A percentile compares a stretch with the other conserved stretches of the same genome.
phyloP scores from a whole-genome alignment of 179 eudicot species.

The Actinidia arguta region DNA sequence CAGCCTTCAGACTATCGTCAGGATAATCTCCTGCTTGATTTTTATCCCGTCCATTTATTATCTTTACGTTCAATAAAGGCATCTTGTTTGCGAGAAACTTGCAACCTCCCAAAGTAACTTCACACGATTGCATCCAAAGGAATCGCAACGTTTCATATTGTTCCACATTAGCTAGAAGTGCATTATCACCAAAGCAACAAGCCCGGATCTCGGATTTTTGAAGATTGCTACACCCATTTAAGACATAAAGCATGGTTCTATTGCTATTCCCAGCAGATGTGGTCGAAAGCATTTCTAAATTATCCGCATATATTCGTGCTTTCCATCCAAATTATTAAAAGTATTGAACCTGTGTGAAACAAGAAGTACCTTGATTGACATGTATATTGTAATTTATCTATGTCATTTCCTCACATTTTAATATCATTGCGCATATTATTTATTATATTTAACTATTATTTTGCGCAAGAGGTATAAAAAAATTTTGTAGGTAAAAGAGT shows the following conservation, averaged over 20 bases:
- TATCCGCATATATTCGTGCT: conserved; percentile 76
- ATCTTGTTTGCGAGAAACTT: conserved; percentile 62
- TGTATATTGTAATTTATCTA: too few relatives aligned
- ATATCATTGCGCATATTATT: too few relatives aligned
- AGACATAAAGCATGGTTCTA: conserved; percentile 59
- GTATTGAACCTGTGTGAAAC: too few relatives aligned
- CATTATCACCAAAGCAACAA: too few relatives aligned
- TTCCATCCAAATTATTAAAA: too few relatives aligned
- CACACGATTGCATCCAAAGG: conserved; percentile 87
- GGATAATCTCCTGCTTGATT: conserved; percentile 28
- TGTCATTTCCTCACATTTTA: too few relatives aligned
- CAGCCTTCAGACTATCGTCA: conserved; percentile 54
- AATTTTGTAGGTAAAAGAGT: too few relatives aligned
- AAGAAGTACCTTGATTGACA: too few relatives aligned
- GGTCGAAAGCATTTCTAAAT: conserved; percentile 71
- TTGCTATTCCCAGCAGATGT: conserved; percentile 79
- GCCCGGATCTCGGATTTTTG: too few relatives aligned
- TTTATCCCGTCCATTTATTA: conserved; percentile 54
- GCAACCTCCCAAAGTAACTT: conserved; percentile 71
- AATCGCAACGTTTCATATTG: conserved; percentile 81
- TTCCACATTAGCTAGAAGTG: conserved; percentile 61
- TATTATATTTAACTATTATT: too few relatives aligned
- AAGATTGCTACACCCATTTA: conserved; percentile 74
- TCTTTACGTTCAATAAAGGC: conserved; percentile 69
- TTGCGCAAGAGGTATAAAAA: too few relatives aligned